Evolutionary conservation across 805 yeast species (phyloP), one percentile per base, ranked within the genome.

Genomic region (Millerozyma acaciae): DNA sequence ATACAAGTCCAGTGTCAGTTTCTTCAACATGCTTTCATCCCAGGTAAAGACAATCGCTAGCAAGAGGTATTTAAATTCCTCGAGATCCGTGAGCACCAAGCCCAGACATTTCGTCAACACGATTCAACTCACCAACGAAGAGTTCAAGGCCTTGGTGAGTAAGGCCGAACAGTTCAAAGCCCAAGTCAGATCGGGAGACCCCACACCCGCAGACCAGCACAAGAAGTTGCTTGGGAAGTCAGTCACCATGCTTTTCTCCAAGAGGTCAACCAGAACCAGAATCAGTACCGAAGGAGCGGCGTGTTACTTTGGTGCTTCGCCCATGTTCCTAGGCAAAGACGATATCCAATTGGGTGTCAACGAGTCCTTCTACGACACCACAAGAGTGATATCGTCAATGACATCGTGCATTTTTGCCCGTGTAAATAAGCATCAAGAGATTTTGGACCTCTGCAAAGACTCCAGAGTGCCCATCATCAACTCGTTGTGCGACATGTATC

Each of bases 371-470:
- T 83, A 84, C 50, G 98, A 93, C 58, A 84, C 97, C 2, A 74
- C 96, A 12, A 79, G 76, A 44, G 95, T 93, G 21, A 75, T 93
- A 4, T 84, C 95, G 9, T 88, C 97, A 2, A 93, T 93, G 98
- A 85, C 94, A 2, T 82, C 96, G n/a, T 83, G 95, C 43, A 78
- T 93, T 5, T 89, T 93, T 65, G 98, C 97, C n/a, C 79, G 98
- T 53, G 98, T 93, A 13, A 80, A 86, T 44, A 66, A 76, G 17
- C 96, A 93, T 52, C 68, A 76, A 16, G 96, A 90, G 39, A 89
- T 93, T 45, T 75, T 73, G 50, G 82, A 80, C 35, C 68, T 93
- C 33, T 79, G 88, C 33, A 65, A 81, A 49, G 78, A 86, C 55
- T 86, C 96, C 0, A 57, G 76, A 1, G 97, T 87, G 3, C 98